These are phyloP conservation scores for Gonapodya prolifera DNA, from an alignment of 192 early-diverging fungal genomes.

Conservation along the genomic window DNA sequence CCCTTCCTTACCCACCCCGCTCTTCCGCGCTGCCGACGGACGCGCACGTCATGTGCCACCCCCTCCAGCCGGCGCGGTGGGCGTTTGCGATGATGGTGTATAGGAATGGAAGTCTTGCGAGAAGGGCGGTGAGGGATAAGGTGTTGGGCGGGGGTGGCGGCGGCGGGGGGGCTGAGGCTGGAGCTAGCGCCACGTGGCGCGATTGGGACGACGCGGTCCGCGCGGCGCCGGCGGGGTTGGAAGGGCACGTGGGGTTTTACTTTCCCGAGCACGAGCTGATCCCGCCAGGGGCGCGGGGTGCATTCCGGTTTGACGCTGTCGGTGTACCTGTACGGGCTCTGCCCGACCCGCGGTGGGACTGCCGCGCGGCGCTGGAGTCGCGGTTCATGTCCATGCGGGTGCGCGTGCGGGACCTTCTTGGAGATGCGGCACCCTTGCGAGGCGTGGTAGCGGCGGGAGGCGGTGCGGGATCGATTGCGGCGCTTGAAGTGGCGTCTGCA, in stretches of 20 bases:
- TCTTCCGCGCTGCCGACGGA: slow-evolving; percentile 21
- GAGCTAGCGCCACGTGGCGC: slow-evolving; percentile 41
- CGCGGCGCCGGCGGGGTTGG: slow-evolving; percentile 5
- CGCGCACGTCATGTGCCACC: slow-evolving; percentile 52
- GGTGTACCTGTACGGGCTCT: slow-evolving; percentile 11
- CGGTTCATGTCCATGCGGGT: slow-evolving; percentile 59
- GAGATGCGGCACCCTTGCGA: slow-evolving; percentile 18
- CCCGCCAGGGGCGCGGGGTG: slow-evolving; percentile 48
- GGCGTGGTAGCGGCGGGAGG: slow-evolving; percentile 64
- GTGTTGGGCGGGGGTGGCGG: too few species aligned
- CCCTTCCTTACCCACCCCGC: slow-evolving; percentile 22
- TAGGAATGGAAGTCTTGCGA: slow-evolving; percentile 59
- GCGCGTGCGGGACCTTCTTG: slow-evolving; percentile 9
- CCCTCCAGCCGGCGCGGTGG: slow-evolving; percentile 37
- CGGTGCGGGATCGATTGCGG: slow-evolving; percentile 39
- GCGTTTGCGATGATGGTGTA: slow-evolving; percentile 69
- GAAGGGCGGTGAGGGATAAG: slow-evolving; percentile 17
- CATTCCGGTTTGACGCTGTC: slow-evolving; percentile 35
- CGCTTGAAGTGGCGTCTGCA: slow-evolving; percentile 50
- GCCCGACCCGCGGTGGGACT: slow-evolving; percentile 17
- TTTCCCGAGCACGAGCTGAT: slow-evolving; percentile 61
- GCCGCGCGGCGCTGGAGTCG: slow-evolving; percentile 58
- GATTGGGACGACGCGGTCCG: slow-evolving; percentile 34
- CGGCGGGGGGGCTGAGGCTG: slow-evolving; percentile 44
- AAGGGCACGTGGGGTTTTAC: slow-evolving; percentile 51